These are phyloP conservation scores for Periconia digitata DNA, from an alignment of 2,329 filamentous ascomycete genomes.

Conservation along the genomic window DNA sequence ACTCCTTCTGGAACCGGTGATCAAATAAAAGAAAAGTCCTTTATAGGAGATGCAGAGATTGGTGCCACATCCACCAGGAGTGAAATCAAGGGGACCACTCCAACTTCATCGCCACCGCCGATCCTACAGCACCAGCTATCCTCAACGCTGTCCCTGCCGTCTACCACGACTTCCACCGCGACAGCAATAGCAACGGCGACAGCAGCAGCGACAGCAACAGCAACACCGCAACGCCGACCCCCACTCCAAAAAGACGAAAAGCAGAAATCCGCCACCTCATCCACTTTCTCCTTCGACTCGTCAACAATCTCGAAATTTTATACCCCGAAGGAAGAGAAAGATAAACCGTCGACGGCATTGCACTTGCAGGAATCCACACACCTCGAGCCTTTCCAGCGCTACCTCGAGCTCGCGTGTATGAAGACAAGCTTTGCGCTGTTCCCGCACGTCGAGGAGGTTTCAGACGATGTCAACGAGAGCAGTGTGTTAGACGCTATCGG, in stretches of 20 bases:
- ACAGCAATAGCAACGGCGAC: not conserved
- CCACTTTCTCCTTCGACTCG: not conserved
- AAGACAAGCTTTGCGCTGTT: slow-evolving; percentile 41
- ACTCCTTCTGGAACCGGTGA: too few species aligned
- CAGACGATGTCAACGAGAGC: slow-evolving; percentile 36
- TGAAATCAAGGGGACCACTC: too few species aligned
- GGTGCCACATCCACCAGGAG: too few species aligned
- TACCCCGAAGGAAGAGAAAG: not conserved
- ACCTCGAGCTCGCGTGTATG: slow-evolving; percentile 45
- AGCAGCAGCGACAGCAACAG: not conserved
- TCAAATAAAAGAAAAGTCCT: too few species aligned
- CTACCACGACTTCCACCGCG: not conserved
- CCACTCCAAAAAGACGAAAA: not conserved
- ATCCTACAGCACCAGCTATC: too few species aligned
- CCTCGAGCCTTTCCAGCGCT: slow-evolving; percentile 41
- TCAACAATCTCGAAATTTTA: not conserved
- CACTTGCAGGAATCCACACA: slow-evolving; percentile 40
- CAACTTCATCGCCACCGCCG: too few species aligned
- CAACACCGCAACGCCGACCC: too few species aligned
- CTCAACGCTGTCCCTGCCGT: not conserved
- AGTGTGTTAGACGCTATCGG: slow-evolving; percentile 48
- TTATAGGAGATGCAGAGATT: too few species aligned
- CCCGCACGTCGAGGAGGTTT: slow-evolving; percentile 19
- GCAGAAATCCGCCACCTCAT: not conserved
- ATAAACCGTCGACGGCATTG: slow-evolving; percentile 14